Evolutionary conservation across 2,329 filamentous ascomycete species (phyloP).

Genomic region (Nemania diffusa): DNA sequence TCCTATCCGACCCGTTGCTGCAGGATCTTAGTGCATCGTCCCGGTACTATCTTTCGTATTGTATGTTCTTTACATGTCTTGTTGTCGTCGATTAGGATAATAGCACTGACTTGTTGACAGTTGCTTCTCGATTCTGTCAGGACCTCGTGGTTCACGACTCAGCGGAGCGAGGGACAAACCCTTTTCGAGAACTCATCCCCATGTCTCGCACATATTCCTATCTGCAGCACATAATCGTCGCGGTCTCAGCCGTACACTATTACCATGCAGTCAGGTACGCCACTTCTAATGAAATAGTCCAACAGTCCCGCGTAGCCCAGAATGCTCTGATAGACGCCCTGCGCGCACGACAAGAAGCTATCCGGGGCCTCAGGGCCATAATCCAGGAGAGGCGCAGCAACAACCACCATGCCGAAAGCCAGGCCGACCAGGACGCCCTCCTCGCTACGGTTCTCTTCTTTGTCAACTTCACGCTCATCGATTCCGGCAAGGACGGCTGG

Average conservation of each 20-base stretch:
- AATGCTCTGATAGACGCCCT: constrained; percentile 59
- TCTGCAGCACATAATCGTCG: constrained; percentile 60
- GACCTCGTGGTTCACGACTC: constrained; percentile 63
- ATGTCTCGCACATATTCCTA: constrained; percentile 58
- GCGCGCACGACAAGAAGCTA: constrained; percentile 59
- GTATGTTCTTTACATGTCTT: constrained; percentile 51
- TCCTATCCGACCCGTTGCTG: constrained; percentile 65
- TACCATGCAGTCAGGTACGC: constrained; percentile 56
- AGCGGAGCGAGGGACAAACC: constrained; percentile 54
- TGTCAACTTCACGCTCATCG: constrained; percentile 63
- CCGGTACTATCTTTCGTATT: constrained; percentile 62
- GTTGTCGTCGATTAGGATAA: background rate
- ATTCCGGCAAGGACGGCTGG: constrained; percentile 59
- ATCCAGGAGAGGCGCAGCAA: constrained; percentile 46
- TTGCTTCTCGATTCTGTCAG: constrained; percentile 57
- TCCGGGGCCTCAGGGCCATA: constrained; percentile 55
- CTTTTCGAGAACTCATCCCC: constrained; percentile 61
- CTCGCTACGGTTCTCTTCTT: constrained; percentile 63
- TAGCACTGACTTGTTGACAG: constrained; percentile 33
- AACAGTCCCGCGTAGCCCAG: constrained; percentile 34
- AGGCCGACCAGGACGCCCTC: constrained; percentile 58
- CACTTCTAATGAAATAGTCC: constrained; percentile 41
- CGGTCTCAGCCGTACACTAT: constrained; percentile 61
- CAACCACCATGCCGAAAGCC: constrained; percentile 42
- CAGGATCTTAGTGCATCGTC: constrained; percentile 61